Evolutionary conservation across 2,329 filamentous ascomycete genomes (phyloP).

Genomic region (Didymella arachidicola): DNA sequence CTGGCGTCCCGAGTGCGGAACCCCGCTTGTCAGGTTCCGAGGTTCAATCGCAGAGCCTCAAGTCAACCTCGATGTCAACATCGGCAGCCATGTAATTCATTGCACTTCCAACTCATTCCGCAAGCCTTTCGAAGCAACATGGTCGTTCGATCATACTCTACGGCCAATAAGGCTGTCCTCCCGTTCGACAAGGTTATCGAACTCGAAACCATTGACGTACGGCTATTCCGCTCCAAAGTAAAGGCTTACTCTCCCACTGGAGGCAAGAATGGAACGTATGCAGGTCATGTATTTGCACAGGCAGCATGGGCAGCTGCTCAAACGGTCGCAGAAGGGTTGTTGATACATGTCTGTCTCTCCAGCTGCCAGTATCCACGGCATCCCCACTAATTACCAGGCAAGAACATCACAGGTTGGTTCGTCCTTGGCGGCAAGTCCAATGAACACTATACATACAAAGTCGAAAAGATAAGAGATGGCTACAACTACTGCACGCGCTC

Average conservation of each 20-base stretch:
- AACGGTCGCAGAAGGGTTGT: slow-evolving; percentile 59
- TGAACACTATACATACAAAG: slow-evolving; percentile 60
- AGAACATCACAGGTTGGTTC: slow-evolving; percentile 64
- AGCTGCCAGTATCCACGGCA: neutral
- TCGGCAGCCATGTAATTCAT: neutral
- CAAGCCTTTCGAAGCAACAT: slow-evolving; percentile 16
- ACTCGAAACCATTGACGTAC: slow-evolving; percentile 52
- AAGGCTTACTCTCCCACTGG: slow-evolving; percentile 55
- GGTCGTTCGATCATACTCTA: slow-evolving; percentile 40
- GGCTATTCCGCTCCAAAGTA: slow-evolving; percentile 52
- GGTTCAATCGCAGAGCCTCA: slow-evolving; percentile 18
- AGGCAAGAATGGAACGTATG: slow-evolving; percentile 57
- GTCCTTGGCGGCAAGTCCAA: slow-evolving; percentile 57
- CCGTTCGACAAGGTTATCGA: slow-evolving; percentile 54
- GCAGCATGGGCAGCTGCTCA: slow-evolving; percentile 64
- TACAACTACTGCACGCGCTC: slow-evolving; percentile 61
- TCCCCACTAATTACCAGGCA: slow-evolving; percentile 2
- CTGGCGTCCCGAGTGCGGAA: slow-evolving; percentile 8
- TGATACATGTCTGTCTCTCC: slow-evolving; percentile 57
- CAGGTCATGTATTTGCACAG: slow-evolving; percentile 66
- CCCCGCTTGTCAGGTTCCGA: slow-evolving; percentile 19
- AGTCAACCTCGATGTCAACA: neutral
- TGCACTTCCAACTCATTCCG: neutral
- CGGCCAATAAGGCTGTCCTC: slow-evolving; percentile 35
- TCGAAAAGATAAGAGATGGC: slow-evolving; percentile 61